Conservation (phyloP, 352 stramenopile species). For the Achlya hypogyna region DNA sequence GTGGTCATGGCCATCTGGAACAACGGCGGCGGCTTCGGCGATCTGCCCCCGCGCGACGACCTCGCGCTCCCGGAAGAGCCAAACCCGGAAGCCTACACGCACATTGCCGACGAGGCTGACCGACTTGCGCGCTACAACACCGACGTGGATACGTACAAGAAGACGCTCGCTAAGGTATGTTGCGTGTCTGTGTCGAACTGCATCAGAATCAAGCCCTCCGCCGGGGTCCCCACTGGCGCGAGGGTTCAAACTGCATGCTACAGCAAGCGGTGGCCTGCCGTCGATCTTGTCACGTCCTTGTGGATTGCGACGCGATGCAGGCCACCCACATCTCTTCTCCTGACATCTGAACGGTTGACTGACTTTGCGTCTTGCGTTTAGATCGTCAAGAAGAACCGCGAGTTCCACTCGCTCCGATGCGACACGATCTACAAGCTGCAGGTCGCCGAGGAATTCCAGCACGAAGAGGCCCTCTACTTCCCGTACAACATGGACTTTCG, state of each 20-base stretch:
- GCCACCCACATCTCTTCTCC: constrained; percentile 13
- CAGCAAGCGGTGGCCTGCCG: constrained; percentile 25
- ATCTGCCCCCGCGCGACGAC: constrained; percentile 82
- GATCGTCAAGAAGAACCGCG: constrained; percentile 72
- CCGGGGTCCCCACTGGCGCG: constrained; percentile 26
- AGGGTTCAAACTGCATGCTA: constrained; percentile 83
- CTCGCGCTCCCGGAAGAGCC: constrained; percentile 39
- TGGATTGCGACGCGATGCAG: constrained; percentile 26
- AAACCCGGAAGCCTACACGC: constrained; percentile 47
- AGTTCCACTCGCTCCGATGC: constrained; percentile 93
- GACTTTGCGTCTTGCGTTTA: constrained; percentile 24
- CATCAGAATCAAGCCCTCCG: constrained; percentile 77
- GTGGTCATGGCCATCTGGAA: constrained; percentile 89
- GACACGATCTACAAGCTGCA: constrained; percentile 94
- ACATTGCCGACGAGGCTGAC: constrained; percentile 47
- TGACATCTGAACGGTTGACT: constrained; percentile 18
- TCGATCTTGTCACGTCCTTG: constrained; percentile 1
- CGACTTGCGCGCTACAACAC: background rate
- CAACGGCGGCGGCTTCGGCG: constrained; percentile 84
- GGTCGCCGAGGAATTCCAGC: constrained; percentile 92
- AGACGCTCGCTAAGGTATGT: constrained; percentile 66
- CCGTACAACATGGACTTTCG: constrained; percentile 99
- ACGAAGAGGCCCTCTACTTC: constrained; percentile 97
- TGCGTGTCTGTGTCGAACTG: constrained; percentile 14
- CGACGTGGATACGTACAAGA: constrained; percentile 36